Percentiles rank a stretch among this genome's conserved stretches.
Evolutionary conservation across 768 basidiomycete genomes (phyloP).

Genomic region (Sarcodon sp.): DNA sequence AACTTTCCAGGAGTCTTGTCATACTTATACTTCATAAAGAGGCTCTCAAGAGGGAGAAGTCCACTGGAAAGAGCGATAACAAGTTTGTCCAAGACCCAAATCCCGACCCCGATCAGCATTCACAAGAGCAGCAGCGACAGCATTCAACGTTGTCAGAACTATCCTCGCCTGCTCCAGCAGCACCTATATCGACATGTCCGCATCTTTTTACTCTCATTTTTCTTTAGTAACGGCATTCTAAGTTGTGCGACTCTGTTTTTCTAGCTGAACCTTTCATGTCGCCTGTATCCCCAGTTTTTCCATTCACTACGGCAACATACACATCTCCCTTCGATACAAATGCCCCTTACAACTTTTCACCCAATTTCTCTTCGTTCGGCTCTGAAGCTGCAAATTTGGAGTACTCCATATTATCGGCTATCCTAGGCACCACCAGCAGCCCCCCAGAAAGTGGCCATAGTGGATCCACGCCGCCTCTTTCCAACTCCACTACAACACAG

Average conservation of each 20-base stretch:
- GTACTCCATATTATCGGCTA: slow-evolving; percentile 88
- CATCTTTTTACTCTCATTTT: neutral
- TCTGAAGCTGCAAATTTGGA: slow-evolving; percentile 82
- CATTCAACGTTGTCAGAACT: neutral
- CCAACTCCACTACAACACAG: slow-evolving; percentile 4
- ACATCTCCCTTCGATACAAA: slow-evolving; percentile 39
- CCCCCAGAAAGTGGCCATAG: slow-evolving; percentile 13
- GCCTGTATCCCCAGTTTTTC: neutral
- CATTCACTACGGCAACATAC: slow-evolving; percentile 11
- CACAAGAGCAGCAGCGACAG: neutral
- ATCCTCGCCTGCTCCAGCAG: neutral
- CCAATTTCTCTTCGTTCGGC: slow-evolving; percentile 41
- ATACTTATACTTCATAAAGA: slow-evolving; percentile 23
- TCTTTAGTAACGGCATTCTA: neutral
- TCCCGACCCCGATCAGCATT: neutral
- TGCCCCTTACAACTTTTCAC: neutral
- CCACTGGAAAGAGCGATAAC: neutral
- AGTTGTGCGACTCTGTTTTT: neutral
- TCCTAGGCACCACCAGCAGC: slow-evolving; percentile 43
- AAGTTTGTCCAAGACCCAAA: neutral
- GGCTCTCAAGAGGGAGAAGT: slow-evolving; percentile 22
- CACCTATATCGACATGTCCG: neutral
- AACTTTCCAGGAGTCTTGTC: neutral
- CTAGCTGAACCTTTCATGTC: neutral
- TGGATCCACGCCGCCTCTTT: slow-evolving; percentile 5